Evolutionary conservation across 768 basidiomycete species (phyloP), one percentile per base, ranked within the genome.

Genomic region (Suillus discolor): DNA sequence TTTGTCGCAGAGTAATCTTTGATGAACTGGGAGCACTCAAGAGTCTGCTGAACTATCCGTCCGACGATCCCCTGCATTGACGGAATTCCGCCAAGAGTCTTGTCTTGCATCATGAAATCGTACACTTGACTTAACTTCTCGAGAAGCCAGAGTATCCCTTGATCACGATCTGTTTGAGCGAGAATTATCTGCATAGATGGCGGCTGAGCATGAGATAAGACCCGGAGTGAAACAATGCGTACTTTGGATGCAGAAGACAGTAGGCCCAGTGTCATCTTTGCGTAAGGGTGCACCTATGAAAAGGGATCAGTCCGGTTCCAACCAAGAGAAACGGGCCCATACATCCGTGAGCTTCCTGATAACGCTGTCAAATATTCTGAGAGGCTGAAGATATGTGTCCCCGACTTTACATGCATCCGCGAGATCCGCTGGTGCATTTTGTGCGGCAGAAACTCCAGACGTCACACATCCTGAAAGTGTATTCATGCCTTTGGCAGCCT

Each of bases 1-100:
- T 53, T 67, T 6, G 9, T 62, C 11, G 15, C 66, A 0, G 65
- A 23, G n/a, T 67, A 66, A 16, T 67, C 53, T 7, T 2, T 38
- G n/a, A 67, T 61, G 47, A 67, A 67, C 0, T 61, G 28, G n/a
- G 57, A 12, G 12, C 66, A 67, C n/a, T 66, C 57, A 1, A 45
- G n/a, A 3, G 65, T 61, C 31, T 60, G 57, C 36, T 66, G 55
- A n/a, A 39, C n/a, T 3, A 61, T 60, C 1, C 20, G 57, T 16
- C 44, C 65, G 1, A 65, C 6, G 18, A 61, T 66, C 12, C 23
- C 15, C 1, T 7, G 11, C 65, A 51, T 61, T 1, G 54, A 60
- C 15, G 8, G 11, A n/a, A 66, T 47, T 4, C 49, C 16, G 15
- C 8, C 4, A 8, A 61, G 39, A 1, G 28, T 31, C 6, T 61